A percentile compares a stretch with the other conserved stretches of the same genome.
These are phyloP conservation scores for Corrigiola litoralis DNA, from an alignment of 179 eudicot species.

Conservation along the genomic window DNA sequence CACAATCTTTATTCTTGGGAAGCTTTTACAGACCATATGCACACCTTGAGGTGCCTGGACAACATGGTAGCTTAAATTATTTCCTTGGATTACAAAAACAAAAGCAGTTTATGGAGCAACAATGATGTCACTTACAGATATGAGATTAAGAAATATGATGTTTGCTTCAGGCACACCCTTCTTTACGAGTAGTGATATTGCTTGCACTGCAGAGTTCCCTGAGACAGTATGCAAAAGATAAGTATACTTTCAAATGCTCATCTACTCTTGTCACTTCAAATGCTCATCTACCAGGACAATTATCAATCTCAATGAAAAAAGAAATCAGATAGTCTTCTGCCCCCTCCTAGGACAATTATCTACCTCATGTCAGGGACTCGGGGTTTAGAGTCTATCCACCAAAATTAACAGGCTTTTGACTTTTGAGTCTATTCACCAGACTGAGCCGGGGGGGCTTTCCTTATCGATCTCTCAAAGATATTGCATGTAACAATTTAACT, in stretches of 20 bases:
- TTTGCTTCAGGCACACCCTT: constrained; percentile 92
- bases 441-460: no score
- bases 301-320: no score
- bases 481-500: no score
- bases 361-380: no score
- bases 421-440: no score
- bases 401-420: no score
- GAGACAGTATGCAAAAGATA: constrained; percentile 9
- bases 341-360: no score
- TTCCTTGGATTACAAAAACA: background rate
- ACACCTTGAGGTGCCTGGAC: constrained; percentile 97
- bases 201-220: constrained; percentile 97
- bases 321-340: no score
- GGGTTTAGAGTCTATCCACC: no score
- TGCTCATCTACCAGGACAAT: background rate
- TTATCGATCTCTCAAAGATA: no score
- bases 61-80: background rate
- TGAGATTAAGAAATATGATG: constrained; percentile 75
- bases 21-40: constrained; percentile 78
- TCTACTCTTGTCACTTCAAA: background rate
- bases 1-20: constrained; percentile 91
- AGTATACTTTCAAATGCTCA: background rate
- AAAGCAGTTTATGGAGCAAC: background rate
- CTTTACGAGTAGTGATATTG: constrained; percentile 72
- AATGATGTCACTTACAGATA: constrained; percentile 49